phyloP scores from a whole-genome alignment of 169 alveolate genomes.

The Blepharisma undulans region DNA sequence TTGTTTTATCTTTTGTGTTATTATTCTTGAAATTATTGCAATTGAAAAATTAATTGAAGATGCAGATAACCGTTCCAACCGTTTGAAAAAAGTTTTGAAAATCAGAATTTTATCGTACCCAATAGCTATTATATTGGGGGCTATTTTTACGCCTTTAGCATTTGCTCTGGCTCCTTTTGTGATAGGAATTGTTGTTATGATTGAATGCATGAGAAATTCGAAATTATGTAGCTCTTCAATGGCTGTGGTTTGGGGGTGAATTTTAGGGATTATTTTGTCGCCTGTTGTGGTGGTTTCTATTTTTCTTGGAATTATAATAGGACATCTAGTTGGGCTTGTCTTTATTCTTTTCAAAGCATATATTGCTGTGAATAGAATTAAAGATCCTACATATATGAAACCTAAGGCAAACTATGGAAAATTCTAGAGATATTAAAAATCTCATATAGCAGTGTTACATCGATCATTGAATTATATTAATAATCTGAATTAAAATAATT shows the following conservation, averaged over 20 bases:
- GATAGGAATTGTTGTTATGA: neutral
- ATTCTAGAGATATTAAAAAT: neutral
- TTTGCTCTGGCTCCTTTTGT: constrained; percentile 33
- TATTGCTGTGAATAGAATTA: neutral
- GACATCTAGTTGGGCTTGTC: neutral
- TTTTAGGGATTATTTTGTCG: neutral
- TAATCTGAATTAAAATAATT: too few relatives aligned
- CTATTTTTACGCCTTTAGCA: constrained; percentile 7
- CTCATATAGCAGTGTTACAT: too few relatives aligned
- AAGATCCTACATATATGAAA: neutral
- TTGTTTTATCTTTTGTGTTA: neutral
- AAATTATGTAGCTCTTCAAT: neutral
- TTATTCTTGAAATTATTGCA: neutral
- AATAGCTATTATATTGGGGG: neutral
- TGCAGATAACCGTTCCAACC: neutral
- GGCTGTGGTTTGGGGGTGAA: neutral
- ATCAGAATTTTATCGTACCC: neutral
- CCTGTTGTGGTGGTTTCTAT: neutral
- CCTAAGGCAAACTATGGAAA: neutral
- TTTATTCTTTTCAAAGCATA: neutral
- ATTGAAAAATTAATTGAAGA: neutral
- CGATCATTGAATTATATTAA: too few relatives aligned
- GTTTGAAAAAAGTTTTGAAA: neutral
- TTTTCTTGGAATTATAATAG: neutral
- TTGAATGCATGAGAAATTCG: neutral